phyloP scores from a whole-genome alignment of 169 alveolate species.

The Plasmodium knowlesi region DNA sequence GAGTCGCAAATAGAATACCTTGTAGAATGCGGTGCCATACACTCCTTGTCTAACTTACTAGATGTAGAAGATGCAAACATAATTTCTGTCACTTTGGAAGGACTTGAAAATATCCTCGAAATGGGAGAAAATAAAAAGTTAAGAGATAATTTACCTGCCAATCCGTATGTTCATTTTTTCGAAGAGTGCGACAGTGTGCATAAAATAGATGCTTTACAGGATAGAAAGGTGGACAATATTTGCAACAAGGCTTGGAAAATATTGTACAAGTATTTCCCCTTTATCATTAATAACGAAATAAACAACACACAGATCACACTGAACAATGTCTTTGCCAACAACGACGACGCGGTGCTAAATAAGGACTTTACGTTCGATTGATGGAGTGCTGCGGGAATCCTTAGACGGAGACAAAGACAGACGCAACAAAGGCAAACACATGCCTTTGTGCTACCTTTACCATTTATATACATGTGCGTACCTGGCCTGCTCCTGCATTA shows the following conservation, averaged over 20 bases:
- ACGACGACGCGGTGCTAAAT: conserved; percentile 63
- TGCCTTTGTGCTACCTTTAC: not conserved
- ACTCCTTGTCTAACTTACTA: conserved; percentile 90
- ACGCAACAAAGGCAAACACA: not conserved
- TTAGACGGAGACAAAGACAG: not conserved
- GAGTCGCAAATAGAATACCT: conserved; percentile 90
- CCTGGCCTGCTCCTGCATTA: not conserved
- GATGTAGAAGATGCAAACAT: conserved; percentile 92
- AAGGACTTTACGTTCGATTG: conserved; percentile 70
- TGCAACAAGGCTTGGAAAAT: conserved; percentile 84
- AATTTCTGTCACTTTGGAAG: conserved; percentile 93
- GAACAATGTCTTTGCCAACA: conserved; percentile 58
- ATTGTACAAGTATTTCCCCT: conserved; percentile 82
- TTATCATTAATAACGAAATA: conserved; percentile 78
- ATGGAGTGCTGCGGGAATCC: not conserved
- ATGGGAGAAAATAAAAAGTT: conserved; percentile 89
- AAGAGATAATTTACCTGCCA: conserved; percentile 84
- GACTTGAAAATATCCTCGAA: conserved; percentile 92
- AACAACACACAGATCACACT: conserved; percentile 54
- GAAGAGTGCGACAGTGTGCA: conserved; percentile 88
- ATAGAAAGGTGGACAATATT: conserved; percentile 81
- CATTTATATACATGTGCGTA: not conserved
- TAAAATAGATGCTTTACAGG: conserved; percentile 81
- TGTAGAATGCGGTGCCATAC: conserved; percentile 93
- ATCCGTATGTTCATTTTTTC: conserved; percentile 88